phyloP scores from a whole-genome alignment of 768 basidiomycete species.

The Boletus bicolor region DNA sequence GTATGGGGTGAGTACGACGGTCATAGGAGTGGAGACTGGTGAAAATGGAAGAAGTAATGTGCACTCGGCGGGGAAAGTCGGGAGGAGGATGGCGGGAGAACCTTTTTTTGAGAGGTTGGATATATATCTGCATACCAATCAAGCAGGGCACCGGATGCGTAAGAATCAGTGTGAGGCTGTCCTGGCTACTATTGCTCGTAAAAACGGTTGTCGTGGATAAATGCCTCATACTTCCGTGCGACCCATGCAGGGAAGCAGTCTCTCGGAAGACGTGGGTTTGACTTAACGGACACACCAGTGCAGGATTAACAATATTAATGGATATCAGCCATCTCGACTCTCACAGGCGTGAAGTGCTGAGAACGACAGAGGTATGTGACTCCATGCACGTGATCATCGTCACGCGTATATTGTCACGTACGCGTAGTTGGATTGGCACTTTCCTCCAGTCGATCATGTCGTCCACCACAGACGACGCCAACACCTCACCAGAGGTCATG shows the following conservation, averaged over 20 bases:
- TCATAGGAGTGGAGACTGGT: conserved; percentile 36
- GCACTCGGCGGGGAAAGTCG: conserved; percentile 12
- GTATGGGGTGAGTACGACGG: conserved; percentile 67
- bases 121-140: conserved; percentile 4
- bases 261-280: too few relatives aligned
- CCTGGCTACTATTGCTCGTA: background rate
- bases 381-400: conserved; percentile 12
- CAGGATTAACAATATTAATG: too few relatives aligned
- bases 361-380: background rate
- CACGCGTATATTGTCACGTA: conserved; percentile 18
- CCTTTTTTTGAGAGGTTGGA: background rate
- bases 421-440: background rate
- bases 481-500: conserved; percentile 61
- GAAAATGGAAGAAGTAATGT: background rate
- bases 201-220: too few relatives aligned
- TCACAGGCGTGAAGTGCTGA: too few relatives aligned
- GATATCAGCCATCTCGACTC: too few relatives aligned
- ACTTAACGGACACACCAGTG: too few relatives aligned
- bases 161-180: conserved; percentile 3
- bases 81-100: background rate
- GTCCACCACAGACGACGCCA: conserved; percentile 12
- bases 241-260: too few relatives aligned
- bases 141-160: background rate
- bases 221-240: too few relatives aligned
- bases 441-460: conserved; percentile 6